Evolutionary conservation across 2,329 filamentous ascomycete species (phyloP).

Genomic region (Penicillium oxalicum): DNA sequence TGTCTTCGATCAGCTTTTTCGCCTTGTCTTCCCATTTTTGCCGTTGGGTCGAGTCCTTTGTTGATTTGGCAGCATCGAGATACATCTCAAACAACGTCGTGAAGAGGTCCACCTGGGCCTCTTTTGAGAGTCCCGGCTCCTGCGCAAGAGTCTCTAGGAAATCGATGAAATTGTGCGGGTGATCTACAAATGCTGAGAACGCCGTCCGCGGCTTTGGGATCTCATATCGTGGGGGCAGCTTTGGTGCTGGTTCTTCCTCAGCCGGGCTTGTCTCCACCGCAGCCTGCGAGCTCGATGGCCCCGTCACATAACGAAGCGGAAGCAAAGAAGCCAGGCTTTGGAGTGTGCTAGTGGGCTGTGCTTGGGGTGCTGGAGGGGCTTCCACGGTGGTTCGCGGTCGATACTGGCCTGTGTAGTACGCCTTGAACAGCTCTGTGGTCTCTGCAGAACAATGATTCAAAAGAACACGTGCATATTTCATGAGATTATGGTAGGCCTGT

Average conservation of each 20-base stretch:
- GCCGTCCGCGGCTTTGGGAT: slow-evolving; percentile 79
- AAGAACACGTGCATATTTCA: slow-evolving; percentile 90
- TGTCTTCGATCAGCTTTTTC: slow-evolving; percentile 76
- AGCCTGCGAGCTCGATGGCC: slow-evolving; percentile 43
- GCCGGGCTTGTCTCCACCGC: slow-evolving; percentile 25
- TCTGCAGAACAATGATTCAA: slow-evolving; percentile 78
- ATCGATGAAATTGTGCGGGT: slow-evolving; percentile 81
- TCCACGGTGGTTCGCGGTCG: slow-evolving; percentile 61
- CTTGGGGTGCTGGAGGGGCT: slow-evolving; percentile 43
- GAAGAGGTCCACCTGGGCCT: slow-evolving; percentile 78
- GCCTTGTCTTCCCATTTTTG: slow-evolving; percentile 86
- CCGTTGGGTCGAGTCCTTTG: slow-evolving; percentile 59
- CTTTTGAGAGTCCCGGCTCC: slow-evolving; percentile 62
- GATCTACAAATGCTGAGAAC: slow-evolving; percentile 94
- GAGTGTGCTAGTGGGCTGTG: slow-evolving; percentile 62
- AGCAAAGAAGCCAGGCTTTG: slow-evolving; percentile 80
- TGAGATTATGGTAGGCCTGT: slow-evolving; percentile 77
- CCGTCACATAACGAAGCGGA: slow-evolving; percentile 78
- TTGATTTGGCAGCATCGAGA: slow-evolving; percentile 74
- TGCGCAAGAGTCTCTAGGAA: slow-evolving; percentile 86
- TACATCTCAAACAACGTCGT: slow-evolving; percentile 99
- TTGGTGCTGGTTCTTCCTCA: slow-evolving; percentile 22
- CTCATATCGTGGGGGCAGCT: slow-evolving; percentile 58
- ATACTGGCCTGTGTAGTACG: slow-evolving; percentile 88
- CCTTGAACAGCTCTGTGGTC: slow-evolving; percentile 81